Evolutionary conservation across 495 filamentous ascomycete genomes (phyloP), one percentile per base, ranked within the genome.

Genomic region (Neohortaea acidophila): DNA sequence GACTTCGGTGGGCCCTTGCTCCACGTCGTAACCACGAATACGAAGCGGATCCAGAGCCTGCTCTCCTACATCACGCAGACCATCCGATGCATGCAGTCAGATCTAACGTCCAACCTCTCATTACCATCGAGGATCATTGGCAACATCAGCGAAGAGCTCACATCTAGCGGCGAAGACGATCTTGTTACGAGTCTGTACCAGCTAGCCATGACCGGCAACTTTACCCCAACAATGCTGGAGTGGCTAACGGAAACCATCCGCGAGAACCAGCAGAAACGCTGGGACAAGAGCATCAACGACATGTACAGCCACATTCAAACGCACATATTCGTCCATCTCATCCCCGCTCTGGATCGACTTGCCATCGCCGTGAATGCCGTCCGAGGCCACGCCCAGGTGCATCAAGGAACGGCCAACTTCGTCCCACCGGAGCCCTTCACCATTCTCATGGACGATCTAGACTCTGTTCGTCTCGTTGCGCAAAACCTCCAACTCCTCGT

Each of bases 261-360:
- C 20, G 89, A 94, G 48, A 67, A 83, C 49, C 84, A 85, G 2
- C 82, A 93, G 51, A 94, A 93, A 58, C 70, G 89, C 39, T 97
- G 89, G 89, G 84, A 94, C 34, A 86, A 89, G 52, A 77, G 82
- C 13, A 75, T 89, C 14, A 65, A 70, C 2, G 68, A 64, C 22
- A 84, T 84, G 3, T 79, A 91, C 19, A 73, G 81, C 36, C 79
- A 70, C 38, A 70, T 97, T 8, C 73, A 82, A 15, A 67, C 73
- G 33, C 61, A 94, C 19, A 71, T 80, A 0, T 86, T 93, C 51
- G 77, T 94, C 51, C 82, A 82, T 53, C 72, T 94, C 26, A 64
- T 94, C 4, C 87, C 87, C 1, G 85, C 84, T 0, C 58, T 94
- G 8, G 84, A 94, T 44, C 69, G 89, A 33, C 78, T 83, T 41